Percentiles rank a stretch among this genome's conserved stretches.
Evolutionary conservation across 2,329 filamentous ascomycete species (phyloP).

Genomic region (Cyphellophora attinorum): DNA sequence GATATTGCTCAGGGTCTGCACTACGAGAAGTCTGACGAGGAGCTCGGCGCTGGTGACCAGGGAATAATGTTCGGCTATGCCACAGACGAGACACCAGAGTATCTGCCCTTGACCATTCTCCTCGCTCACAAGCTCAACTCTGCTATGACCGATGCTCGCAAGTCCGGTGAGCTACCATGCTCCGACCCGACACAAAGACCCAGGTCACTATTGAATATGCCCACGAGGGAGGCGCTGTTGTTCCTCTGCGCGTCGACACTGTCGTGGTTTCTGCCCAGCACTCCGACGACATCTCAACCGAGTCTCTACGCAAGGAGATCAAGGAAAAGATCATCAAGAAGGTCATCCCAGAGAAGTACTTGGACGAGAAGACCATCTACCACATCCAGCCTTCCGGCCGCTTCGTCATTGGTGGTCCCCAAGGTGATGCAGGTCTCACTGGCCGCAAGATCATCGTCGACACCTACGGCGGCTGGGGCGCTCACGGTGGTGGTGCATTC

Average conservation of each 20-base stretch:
- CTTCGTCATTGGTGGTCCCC: conserved; percentile 98
- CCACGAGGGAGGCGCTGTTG: conserved; percentile 87
- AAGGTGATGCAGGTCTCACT: conserved; percentile 97
- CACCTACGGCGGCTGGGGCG: conserved; percentile 99
- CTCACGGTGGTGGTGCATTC: conserved; percentile 99
- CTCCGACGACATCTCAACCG: conserved; percentile 75
- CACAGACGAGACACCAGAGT: conserved; percentile 96
- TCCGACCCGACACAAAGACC: conserved; percentile 98
- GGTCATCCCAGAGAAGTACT: conserved; percentile 83
- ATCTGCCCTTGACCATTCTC: conserved; percentile 86
- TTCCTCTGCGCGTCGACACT: conserved; percentile 88
- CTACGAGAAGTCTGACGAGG: conserved; percentile 94
- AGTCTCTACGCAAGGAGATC: conserved; percentile 88
- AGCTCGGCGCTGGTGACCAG: conserved; percentile 97
- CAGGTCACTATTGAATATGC: conserved; percentile 99
- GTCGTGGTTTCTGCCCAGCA: conserved; percentile 96
- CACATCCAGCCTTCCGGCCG: conserved; percentile 98
- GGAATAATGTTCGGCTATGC: conserved; percentile 99
- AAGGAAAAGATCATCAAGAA: conserved; percentile 95
- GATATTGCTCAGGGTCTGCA: conserved; percentile 99
- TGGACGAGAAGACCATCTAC: conserved; percentile 90
- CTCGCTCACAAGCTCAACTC: conserved; percentile 96
- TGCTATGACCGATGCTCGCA: conserved; percentile 83
- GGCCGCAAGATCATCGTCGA: conserved; percentile 99
- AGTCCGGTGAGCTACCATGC: conserved; percentile 79